A percentile compares a stretch with the other conserved stretches of the same genome.
phyloP scores from a whole-genome alignment of 257 asterid genomes.

The Solanum ahanhuiri region DNA sequence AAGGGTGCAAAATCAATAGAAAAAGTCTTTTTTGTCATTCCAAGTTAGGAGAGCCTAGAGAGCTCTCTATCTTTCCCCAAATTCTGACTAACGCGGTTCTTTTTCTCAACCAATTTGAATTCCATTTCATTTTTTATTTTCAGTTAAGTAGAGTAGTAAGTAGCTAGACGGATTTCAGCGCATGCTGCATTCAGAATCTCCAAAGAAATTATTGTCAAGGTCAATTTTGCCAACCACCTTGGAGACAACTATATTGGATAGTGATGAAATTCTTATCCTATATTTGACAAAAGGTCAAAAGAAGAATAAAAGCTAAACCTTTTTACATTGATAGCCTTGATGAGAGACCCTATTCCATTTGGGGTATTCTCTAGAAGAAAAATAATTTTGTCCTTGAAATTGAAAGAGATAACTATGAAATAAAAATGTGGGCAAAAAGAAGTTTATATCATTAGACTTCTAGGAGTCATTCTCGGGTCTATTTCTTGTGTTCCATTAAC shows the following conservation, averaged over 20 bases:
- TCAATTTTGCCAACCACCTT: neutral
- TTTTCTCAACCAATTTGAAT: too few species aligned
- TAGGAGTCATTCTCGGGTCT: neutral
- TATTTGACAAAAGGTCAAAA: neutral
- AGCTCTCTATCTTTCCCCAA: too few species aligned
- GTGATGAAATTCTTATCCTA: neutral
- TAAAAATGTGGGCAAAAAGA: neutral
- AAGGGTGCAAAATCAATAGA: too few species aligned
- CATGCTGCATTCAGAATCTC: too few species aligned
- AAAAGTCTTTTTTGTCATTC: neutral
- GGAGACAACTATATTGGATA: neutral
- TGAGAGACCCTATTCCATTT: neutral
- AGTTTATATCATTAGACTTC: neutral
- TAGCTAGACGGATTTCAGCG: too few species aligned
- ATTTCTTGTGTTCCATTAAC: neutral
- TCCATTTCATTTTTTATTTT: too few species aligned
- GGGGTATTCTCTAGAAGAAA: neutral
- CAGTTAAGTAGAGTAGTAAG: too few species aligned
- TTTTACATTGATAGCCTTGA: neutral
- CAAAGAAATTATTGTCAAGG: neutral
- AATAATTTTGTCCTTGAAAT: neutral
- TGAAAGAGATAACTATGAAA: neutral
- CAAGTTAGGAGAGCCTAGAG: neutral
- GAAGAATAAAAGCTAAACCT: neutral
- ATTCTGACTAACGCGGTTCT: too few species aligned